Conservation (phyloP, 1,284 basidiomycete genomes). For the Phenoliferia sp. region DNA sequence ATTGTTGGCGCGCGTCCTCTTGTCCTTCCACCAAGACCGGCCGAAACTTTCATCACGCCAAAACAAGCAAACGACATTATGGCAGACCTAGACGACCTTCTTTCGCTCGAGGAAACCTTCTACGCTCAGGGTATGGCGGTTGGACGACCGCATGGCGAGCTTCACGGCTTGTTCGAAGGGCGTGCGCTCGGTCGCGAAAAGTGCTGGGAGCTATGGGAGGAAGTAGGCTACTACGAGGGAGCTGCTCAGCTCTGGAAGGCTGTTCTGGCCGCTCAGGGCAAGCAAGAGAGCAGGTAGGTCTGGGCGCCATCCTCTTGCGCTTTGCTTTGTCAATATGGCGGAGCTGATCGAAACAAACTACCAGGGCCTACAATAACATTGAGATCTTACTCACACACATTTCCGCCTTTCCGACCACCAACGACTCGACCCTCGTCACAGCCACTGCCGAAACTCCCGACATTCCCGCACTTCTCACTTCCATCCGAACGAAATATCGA, state of each 20-base stretch:
- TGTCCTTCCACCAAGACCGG: no score
- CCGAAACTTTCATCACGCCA: no score
- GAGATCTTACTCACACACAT: conserved; percentile 66
- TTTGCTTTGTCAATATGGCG: no score
- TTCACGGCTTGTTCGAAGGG: conserved; percentile 88
- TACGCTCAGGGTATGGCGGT: conserved; percentile 70
- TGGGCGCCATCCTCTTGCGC: no score
- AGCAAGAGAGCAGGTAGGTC: conserved; percentile 39
- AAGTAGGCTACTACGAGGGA: conserved; percentile 87
- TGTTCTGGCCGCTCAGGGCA: conserved; percentile 36
- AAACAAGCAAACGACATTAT: no score
- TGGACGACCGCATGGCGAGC: conserved; percentile 74
- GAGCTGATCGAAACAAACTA: neutral
- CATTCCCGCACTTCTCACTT: conserved; percentile 66
- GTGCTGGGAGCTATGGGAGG: conserved; percentile 94
- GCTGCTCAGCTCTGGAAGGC: conserved; percentile 67
- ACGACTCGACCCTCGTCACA: conserved; percentile 49
- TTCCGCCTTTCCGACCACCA: conserved; percentile 66
- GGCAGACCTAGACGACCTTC: neutral
- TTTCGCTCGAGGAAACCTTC: conserved; percentile 53
- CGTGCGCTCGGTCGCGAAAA: conserved; percentile 84
- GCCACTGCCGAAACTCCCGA: conserved; percentile 44
- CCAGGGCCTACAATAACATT: conserved; percentile 58
- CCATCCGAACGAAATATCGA: conserved; percentile 83
- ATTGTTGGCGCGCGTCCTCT: neutral